Evolutionary conservation across 441 rosid genomes (phyloP), one percentile per base, ranked within the genome.

Genomic region (Populus hybrid): DNA sequence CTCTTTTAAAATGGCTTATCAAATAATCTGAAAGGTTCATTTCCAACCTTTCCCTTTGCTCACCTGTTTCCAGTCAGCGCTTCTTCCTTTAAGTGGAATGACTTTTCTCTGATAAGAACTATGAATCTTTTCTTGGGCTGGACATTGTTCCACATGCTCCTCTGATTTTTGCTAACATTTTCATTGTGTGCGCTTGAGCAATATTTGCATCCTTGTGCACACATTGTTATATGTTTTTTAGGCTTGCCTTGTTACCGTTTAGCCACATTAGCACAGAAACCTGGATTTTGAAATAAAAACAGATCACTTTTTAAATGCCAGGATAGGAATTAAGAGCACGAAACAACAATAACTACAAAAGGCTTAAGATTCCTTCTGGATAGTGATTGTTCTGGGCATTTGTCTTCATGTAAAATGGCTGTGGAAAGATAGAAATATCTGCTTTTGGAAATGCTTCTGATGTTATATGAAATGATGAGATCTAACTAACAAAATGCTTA

Each of bases 241-340:
- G 61, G 61, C n/a, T 54, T 54, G 61, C 61, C 61, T 16, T 54
- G 61, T 54, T 54, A 54, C 61, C 21, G 0, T 54, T 54, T 54
- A 54, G 32, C 61, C n/a, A 54, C 8, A 5, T 54, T 54, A 54
- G 61, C 61, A 18, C 61, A 54, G 61, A 54, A 54, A 54, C 61
- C 61, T 54, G 61, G 61, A 16, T 54, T 54, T 18, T 84, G 98
- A 54, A 54, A 54, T 54, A 54, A 16, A 54, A 54, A 2, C n/a
- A 54, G 21, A 18, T 18, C 61, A 16, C 61, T 54, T 54, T 54
- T 18, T 54, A 54, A 18, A 54, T 54, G 61, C 61, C 61, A 54
- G 61, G 61, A 54, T 16, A 54, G 61, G 61, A 54, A 54, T 54
- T 1, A 6, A 54, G 61, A 54, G 61, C 61, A 5, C 61, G 3